Percentiles rank a stretch among this genome's conserved stretches.
Conservation (phyloP, 805 yeast species). For the Starmerella gropengiesseri region DNA sequence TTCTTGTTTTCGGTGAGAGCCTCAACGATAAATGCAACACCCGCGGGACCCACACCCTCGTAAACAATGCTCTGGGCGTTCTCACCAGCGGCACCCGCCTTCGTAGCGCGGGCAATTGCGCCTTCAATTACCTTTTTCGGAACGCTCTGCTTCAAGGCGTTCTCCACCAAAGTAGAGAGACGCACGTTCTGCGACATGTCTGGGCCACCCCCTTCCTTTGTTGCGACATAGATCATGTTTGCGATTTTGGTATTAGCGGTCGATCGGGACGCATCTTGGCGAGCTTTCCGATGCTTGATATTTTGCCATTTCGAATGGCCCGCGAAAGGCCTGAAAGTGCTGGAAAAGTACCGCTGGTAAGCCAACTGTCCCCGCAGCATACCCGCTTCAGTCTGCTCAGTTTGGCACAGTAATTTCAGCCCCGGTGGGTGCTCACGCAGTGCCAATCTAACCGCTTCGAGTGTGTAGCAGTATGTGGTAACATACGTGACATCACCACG, state of each 20-base stretch:
- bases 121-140: slow-evolving; percentile 76
- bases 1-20: slow-evolving; percentile 83
- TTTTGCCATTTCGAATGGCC: slow-evolving; percentile 97
- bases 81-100: slow-evolving; percentile 50
- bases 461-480: background rate
- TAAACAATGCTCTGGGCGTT: slow-evolving; percentile 47
- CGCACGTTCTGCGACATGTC: slow-evolving; percentile 53
- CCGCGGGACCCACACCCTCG: slow-evolving; percentile 90
- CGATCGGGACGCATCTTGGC: slow-evolving; percentile 72
- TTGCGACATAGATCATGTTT: slow-evolving; percentile 62
- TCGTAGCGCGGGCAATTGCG: slow-evolving; percentile 55
- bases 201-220: slow-evolving; percentile 51
- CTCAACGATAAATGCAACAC: slow-evolving; percentile 74
- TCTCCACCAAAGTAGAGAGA: slow-evolving; percentile 61
- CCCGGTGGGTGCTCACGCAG: background rate
- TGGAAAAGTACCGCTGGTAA: slow-evolving; percentile 3
- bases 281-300: slow-evolving; percentile 87
- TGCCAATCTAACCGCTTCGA: background rate
- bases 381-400: too few species aligned
- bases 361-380: background rate
- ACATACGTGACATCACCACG: too few species aligned
- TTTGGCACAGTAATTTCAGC: background rate
- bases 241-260: slow-evolving; percentile 61
- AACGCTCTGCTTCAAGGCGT: slow-evolving; percentile 64
- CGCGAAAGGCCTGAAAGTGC: slow-evolving; percentile 28